Percentiles rank a stretch among this genome's conserved stretches.
Conservation (phyloP, 164 flowering plant genomes). For the Amborella trichopoda region DNA sequence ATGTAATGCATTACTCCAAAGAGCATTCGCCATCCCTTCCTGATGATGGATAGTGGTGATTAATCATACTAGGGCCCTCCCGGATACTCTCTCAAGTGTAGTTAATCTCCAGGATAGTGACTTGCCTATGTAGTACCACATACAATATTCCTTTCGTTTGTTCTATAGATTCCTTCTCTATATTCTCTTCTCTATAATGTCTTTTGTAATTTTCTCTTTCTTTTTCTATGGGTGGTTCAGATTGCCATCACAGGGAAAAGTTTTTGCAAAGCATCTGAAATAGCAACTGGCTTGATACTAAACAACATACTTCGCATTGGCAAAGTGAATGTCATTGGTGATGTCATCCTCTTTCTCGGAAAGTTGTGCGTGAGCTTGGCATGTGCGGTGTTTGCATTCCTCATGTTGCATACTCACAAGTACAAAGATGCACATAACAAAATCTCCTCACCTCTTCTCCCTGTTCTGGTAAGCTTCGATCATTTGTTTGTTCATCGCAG, state of each 20-base stretch:
- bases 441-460: constrained; percentile 83
- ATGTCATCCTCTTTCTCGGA: constrained; percentile 86
- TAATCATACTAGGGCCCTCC: too few species aligned
- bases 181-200: too few species aligned
- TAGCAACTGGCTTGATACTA: constrained; percentile 81
- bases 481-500: not conserved
- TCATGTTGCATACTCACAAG: constrained; percentile 81
- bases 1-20: too few species aligned
- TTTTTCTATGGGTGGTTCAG: constrained; percentile 25
- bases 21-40: too few species aligned
- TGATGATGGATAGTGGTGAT: too few species aligned
- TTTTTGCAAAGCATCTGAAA: constrained; percentile 71
- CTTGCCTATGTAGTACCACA: too few species aligned
- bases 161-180: too few species aligned
- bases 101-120: too few species aligned
- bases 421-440: constrained; percentile 80
- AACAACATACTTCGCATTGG: constrained; percentile 86
- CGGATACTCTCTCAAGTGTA: too few species aligned
- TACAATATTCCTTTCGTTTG: too few species aligned
- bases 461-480: constrained; percentile 76
- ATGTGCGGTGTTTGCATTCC: constrained; percentile 80
- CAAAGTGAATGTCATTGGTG: constrained; percentile 89
- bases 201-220: too few species aligned
- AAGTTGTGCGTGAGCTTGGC: constrained; percentile 86
- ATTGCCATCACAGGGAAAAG: constrained; percentile 97